Evolutionary conservation across 176 grass and related monocot genomes (phyloP), one percentile per base, ranked within the genome.

Genomic region (Raddia guianensis): DNA sequence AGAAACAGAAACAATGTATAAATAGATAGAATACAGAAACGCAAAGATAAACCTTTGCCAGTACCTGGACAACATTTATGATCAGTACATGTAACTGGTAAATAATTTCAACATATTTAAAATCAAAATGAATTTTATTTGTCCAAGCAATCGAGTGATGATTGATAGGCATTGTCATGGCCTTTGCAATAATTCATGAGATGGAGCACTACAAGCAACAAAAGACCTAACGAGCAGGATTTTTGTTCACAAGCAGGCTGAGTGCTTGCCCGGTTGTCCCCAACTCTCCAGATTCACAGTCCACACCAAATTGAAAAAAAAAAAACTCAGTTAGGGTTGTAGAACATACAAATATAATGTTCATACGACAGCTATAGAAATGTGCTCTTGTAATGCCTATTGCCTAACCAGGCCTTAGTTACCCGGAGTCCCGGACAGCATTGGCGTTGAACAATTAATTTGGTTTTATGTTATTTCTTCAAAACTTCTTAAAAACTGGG

Each of bases 311-410:
- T 37, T 19, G 66, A 14, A 43, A 6, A 40, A 5, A 76, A 70
- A 34, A 33, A 63, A 13, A 62, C 19, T 7, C n/a, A 63, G 20
- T 63, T 87, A 61, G 8, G 16, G 16, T 3, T 63, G 63, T 63
- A 27, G 9, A 72, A 21, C 66, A 77, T 71, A 64, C 34, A 48
- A 87, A 68, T 14, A 58, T 71, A 51, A 88, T 27, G n/a, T n/a
- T 63, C 48, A 71, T n/a, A 8, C 27, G 56, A 77, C 7, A 57
- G 2, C 14, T 10, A 58, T 27, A 42, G 37, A 37, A 37, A 70
- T 65, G 51, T 49, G 33, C 71, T 3, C n/a, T 68, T 27, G 57
- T 15, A 67, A 57, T 37, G 8, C 58, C 67, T 15, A 67, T 56
- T 37, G 8, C 58, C 67, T 72, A 78, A 85, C 68, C 19, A 55